These are phyloP conservation scores for Candida freyschussii DNA, from an alignment of 1,139 yeast species.

Conservation along the genomic window DNA sequence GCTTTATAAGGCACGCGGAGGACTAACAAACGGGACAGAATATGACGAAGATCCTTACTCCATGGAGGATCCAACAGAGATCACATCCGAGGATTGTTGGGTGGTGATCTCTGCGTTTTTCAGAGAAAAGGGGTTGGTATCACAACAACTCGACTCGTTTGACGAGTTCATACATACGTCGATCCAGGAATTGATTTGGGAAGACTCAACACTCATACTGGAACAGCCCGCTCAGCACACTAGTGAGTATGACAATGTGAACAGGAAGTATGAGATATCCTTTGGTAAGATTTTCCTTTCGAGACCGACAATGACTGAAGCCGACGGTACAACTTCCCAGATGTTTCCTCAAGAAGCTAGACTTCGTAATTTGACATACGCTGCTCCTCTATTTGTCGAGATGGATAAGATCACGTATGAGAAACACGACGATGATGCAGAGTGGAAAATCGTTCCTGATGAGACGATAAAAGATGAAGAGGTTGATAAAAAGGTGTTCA, in stretches of 20 bases:
- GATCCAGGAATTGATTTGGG: constrained; percentile 94
- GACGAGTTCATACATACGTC: constrained; percentile 97
- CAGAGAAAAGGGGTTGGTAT: constrained; percentile 93
- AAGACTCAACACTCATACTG: constrained; percentile 86
- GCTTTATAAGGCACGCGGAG: constrained; percentile 4
- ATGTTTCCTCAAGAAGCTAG: constrained; percentile 99
- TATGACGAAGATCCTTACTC: constrained; percentile 56
- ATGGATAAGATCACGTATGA: constrained; percentile 88
- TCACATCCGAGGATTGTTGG: constrained; percentile 99
- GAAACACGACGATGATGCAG: constrained; percentile 75
- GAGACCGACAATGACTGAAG: constrained; percentile 97
- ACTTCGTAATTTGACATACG: constrained; percentile 89
- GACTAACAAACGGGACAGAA: constrained; percentile 24
- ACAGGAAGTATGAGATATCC: constrained; percentile 88
- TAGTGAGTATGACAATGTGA: constrained; percentile 81
- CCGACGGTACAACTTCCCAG: constrained; percentile 98
- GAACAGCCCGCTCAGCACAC: constrained; percentile 99
- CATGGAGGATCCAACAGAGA: constrained; percentile 50
- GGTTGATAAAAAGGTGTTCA: constrained; percentile 76
- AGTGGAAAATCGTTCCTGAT: constrained; percentile 56
- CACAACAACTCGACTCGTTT: constrained; percentile 96
- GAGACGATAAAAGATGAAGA: constrained; percentile 41
- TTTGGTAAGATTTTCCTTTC: constrained; percentile 96
- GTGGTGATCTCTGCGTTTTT: constrained; percentile 94
- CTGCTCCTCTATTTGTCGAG: constrained; percentile 93